Base-by-base conservation (phyloP, 1,284 basidiomycete species). In the Tylopilus orsonianus region DNA sequence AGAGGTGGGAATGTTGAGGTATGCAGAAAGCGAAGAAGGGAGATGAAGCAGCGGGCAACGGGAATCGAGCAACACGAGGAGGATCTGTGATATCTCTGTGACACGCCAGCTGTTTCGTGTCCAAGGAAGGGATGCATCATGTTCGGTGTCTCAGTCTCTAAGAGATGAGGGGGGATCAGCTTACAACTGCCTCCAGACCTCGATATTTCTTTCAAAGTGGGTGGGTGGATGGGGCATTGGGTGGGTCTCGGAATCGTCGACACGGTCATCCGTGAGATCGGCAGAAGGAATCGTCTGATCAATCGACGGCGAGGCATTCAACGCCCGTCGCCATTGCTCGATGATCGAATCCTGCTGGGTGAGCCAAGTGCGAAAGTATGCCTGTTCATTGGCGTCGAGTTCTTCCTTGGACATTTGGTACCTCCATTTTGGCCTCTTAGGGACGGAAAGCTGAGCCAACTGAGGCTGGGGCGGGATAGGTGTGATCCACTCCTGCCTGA, bases 141-240 rank as follows among this genome's bases (percentile, higher is more conserved):
- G 41, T 46, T 20, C 6, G 12, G 13, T 24, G 20, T 41, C 46
- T 52, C 40, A 53, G 56, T 41, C 41, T 37, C n/a, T 12, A 41
- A 45, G 46, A 23, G 44, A 45, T 18, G 37, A 36, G 30, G 38
- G 8, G n/a, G 20, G 32, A 47, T 41, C 45, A 19, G 78, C 85
- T 61, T 69, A 91, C 82, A 95, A 69, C 70, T 96, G 93, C 54
- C 93, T 72, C 92, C 92, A 96, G 6, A 96, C 93, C 65, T 95
- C 89, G 20, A 95, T 62, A 66, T 96, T 96, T 26, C 90, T 80
- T 67, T 96, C 93, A 65, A 85, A 96, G 63, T 87, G 86, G 0
- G 88, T 86, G 1, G 86, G 80, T 8, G 87, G 84, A 36, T 69
- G 68, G 8, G 81, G 81, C 73, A 85, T 81, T 20, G 56, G 56